Base-by-base conservation (phyloP, 495 filamentous ascomycete species). In the Aspergillus campestris region DNA sequence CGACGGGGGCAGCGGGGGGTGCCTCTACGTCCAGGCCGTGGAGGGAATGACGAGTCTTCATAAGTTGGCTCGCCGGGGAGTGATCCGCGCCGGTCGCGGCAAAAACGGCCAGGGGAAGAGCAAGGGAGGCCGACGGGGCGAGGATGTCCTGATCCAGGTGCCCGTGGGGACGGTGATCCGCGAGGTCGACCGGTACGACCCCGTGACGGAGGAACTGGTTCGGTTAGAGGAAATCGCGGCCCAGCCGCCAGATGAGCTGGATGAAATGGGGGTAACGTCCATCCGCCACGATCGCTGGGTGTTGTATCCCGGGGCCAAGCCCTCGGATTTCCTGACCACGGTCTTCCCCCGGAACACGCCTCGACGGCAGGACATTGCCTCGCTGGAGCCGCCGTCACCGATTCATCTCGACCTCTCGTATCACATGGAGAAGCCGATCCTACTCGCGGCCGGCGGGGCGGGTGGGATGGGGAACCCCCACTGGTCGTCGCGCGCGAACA, bases 391-490 rank as follows among this genome's bases (percentile, higher is more conserved):
- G 0, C 55, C 72, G 29, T 75, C 73, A 0, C 88, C 88, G 8
- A 79, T 98, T 11, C 73, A 78, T 48, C 74, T 98, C 8, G 92
- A 98, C 60, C 73, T 98, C 8, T 86, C 83, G 7, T 64, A 77
- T 18, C 84, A 87, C 1, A 95, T 90, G 68, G 78, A 86, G 10
- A 74, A 77, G 34, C 92, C 92, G 0, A 79, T 95, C 42, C 70
- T 98, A n/a, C 75, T 98, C n/a, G 84, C 86, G 3, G 87, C 87
- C 2, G 92, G 92, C 13, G 88, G 87, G 10, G 77, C 87, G 36
- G 94, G 94, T 8, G 92, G 92, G 0, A 65, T 95, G 31, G 92
- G 92, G 1, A 98, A 98, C 55, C 88, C 92, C 10, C 89, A 96
- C 56, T 98, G 95, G 55, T 75, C 84, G 7, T 82, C 84, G 0